Conservation (phyloP, 495 filamentous ascomycete genomes). For the Podospora anserina region DNA sequence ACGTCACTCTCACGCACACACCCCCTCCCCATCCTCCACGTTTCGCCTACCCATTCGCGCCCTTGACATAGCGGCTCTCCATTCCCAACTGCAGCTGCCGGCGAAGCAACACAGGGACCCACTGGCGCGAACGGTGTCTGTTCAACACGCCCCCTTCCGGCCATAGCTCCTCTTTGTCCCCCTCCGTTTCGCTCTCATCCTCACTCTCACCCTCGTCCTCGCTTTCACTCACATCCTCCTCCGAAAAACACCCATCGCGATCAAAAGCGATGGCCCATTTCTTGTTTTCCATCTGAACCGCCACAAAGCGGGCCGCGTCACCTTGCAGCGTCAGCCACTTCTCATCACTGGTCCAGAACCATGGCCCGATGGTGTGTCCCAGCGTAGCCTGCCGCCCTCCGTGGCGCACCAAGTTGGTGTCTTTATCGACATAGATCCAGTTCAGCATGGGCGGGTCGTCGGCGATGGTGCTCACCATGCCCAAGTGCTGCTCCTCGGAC, state of each 20-base stretch:
- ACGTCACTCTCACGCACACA: not conserved
- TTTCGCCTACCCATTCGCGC: conserved; percentile 31
- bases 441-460: conserved; percentile 61
- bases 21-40: conserved; percentile 22
- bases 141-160: conserved; percentile 4
- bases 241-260: conserved; percentile 33
- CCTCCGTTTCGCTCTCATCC: conserved; percentile 27
- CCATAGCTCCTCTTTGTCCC: conserved; percentile 23
- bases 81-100: conserved; percentile 36
- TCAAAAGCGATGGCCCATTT: conserved; percentile 48
- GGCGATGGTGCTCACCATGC: conserved; percentile 55
- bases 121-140: conserved; percentile 17
- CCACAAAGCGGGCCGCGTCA: conserved; percentile 38
- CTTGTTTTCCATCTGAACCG: conserved; percentile 41
- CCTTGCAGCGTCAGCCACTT: conserved; percentile 51
- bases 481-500: conserved; percentile 51
- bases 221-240: conserved; percentile 24
- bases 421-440: conserved; percentile 62
- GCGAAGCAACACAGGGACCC: conserved; percentile 32
- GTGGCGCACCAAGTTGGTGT: conserved; percentile 53
- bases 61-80: conserved; percentile 42
- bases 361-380: conserved; percentile 52
- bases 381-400: conserved; percentile 47
- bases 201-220: conserved; percentile 20
- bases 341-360: conserved; percentile 56